Conservation (phyloP, 2,329 filamentous ascomycete species). For the Xylariaceae sp. region DNA sequence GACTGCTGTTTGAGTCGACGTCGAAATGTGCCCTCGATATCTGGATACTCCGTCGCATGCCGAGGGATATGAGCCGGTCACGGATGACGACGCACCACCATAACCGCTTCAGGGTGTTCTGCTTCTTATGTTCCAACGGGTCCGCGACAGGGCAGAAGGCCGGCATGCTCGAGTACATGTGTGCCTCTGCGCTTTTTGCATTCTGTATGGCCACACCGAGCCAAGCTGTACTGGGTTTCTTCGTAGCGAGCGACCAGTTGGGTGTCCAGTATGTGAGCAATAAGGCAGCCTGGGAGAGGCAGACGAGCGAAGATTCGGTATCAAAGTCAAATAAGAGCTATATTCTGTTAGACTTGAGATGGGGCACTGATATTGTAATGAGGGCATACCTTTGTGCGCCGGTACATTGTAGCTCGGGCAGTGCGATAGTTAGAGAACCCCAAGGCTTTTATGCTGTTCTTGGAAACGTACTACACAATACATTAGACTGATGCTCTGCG, state of each 20-base stretch:
- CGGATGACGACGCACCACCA: slow-evolving; percentile 53
- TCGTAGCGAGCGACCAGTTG: slow-evolving; percentile 37
- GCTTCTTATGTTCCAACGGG: slow-evolving; percentile 32
- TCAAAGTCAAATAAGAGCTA: slow-evolving; percentile 41
- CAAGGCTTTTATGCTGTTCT: slow-evolving; percentile 34
- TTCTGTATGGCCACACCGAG: slow-evolving; percentile 45
- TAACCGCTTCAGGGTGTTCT: slow-evolving; percentile 42
- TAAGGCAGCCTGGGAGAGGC: slow-evolving; percentile 37
- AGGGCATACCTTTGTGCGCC: slow-evolving; percentile 34
- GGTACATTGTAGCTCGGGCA: slow-evolving; percentile 41
- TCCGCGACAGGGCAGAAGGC: slow-evolving; percentile 26
- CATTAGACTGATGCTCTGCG: background rate
- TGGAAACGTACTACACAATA: slow-evolving; percentile 34
- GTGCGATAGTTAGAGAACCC: slow-evolving; percentile 39
- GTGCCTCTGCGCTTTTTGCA: slow-evolving; percentile 40
- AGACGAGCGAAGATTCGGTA: slow-evolving; percentile 37
- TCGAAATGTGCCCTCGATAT: slow-evolving; percentile 44
- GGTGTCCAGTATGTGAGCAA: slow-evolving; percentile 34
- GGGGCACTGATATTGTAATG: background rate
- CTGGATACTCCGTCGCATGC: slow-evolving; percentile 46
- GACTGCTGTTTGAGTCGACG: slow-evolving; percentile 32
- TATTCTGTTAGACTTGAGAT: slow-evolving; percentile 3
- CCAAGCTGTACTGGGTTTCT: slow-evolving; percentile 43
- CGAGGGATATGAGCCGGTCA: slow-evolving; percentile 44
- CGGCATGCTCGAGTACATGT: slow-evolving; percentile 36